Conservation (phyloP, 495 filamentous ascomycete species). For the Xylaria longipes region DNA sequence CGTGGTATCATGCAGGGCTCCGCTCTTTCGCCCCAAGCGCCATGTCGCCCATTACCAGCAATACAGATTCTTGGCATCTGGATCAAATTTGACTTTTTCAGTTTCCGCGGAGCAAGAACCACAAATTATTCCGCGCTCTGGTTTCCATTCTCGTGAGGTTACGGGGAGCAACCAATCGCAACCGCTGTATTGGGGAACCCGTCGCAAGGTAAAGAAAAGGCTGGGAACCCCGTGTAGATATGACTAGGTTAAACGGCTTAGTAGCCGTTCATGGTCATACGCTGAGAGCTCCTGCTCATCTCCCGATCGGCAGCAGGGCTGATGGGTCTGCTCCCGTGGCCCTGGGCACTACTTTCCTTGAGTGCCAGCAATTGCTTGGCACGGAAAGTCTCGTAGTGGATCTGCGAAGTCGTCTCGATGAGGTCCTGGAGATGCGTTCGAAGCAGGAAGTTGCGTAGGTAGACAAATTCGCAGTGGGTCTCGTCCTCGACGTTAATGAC, state of each 20-base stretch:
- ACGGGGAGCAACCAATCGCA: slow-evolving; percentile 2
- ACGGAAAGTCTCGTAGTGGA: slow-evolving; percentile 99
- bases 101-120: slow-evolving; percentile 27
- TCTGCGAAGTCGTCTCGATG: slow-evolving; percentile 99
- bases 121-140: slow-evolving; percentile 20
- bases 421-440: slow-evolving; percentile 96
- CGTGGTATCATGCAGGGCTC: slow-evolving; percentile 36
- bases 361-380: slow-evolving; percentile 97
- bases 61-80: slow-evolving; percentile 35
- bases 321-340: slow-evolving; percentile 90
- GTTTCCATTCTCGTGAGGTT: background rate
- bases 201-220: background rate
- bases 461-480: slow-evolving; percentile 99
- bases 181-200: background rate
- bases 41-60: slow-evolving; percentile 25
- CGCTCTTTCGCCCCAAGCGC: slow-evolving; percentile 25
- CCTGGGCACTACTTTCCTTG: slow-evolving; percentile 94
- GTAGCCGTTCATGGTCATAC: slow-evolving; percentile 98
- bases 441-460: slow-evolving; percentile 96
- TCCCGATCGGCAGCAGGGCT: slow-evolving; percentile 92
- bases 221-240: slow-evolving; percentile 26
- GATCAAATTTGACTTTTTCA: slow-evolving; percentile 29
- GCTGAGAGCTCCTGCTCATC: slow-evolving; percentile 93
- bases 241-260: slow-evolving; percentile 49
- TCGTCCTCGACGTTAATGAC: slow-evolving; percentile 99